Conservation (phyloP, 805 yeast genomes). For the Barnettozyma vustinii region DNA sequence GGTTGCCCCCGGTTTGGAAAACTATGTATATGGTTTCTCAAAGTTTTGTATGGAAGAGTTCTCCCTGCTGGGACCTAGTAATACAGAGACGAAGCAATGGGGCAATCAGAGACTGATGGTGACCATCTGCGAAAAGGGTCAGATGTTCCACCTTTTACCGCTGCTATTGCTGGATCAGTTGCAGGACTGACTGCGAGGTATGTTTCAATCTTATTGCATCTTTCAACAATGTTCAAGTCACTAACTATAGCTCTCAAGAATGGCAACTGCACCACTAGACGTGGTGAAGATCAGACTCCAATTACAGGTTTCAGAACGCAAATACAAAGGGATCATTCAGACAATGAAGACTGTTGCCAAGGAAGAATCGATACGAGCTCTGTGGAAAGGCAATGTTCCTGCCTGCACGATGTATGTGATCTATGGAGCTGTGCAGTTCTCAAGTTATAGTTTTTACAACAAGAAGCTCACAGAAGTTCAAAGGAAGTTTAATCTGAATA, state of each 20-base stretch:
- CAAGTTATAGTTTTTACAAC: constrained; percentile 58
- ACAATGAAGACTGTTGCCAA: constrained; percentile 40
- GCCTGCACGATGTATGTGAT: constrained; percentile 81
- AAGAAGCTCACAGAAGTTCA: constrained; percentile 32
- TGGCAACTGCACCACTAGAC: constrained; percentile 72
- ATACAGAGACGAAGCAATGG: too few relatives aligned
- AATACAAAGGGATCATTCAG: constrained; percentile 31
- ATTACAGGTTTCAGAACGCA: constrained; percentile 35
- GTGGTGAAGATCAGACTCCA: constrained; percentile 74
- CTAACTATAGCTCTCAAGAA: constrained; percentile 29
- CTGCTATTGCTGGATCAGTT: constrained; percentile 41
- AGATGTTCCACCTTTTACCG: constrained; percentile 33
- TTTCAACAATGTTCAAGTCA: background rate
- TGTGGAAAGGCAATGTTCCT: constrained; percentile 97
- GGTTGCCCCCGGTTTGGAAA: too few relatives aligned
- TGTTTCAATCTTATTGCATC: constrained; percentile 4
- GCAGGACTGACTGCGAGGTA: constrained; percentile 39
- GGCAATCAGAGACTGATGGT: background rate
- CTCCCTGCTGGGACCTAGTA: too few relatives aligned
- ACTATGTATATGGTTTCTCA: too few relatives aligned
- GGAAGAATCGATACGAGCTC: constrained; percentile 65
- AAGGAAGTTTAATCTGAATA: constrained; percentile 5
- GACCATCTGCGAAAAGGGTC: constrained; percentile 43
- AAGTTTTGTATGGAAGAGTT: too few relatives aligned
- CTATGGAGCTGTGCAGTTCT: constrained; percentile 84